Base-by-base conservation (phyloP, 1,284 basidiomycete genomes). In the Ganoderma leucocontextum region DNA sequence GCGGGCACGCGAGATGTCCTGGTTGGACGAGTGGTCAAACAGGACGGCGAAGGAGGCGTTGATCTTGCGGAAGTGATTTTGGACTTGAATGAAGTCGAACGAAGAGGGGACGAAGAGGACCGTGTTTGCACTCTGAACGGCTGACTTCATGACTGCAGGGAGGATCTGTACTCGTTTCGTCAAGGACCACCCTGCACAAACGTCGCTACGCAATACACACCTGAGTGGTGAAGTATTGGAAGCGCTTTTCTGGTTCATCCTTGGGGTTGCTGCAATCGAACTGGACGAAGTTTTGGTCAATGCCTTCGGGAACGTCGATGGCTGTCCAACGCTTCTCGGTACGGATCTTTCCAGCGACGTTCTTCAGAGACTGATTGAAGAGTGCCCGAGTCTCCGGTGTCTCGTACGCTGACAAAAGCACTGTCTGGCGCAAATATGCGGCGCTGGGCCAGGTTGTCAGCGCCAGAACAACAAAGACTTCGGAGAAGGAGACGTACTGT, bases 1-100 rank as follows among this genome's bases (percentile, higher is more conserved):
- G 60, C 98, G 87, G 0, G 97, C 97, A 2, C 96, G 90, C 1
- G 95, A 94, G 71, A 99, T 97, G 69, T 99, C 97, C 78, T 94
- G 90, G 74, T 95, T 96, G 10, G 93, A 90, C 0, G 95, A 97
- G 75, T 76, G 96, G 93, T 99, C 98, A 2, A 95, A 97, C 60
- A 99, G 89, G 15, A 95, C 89, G 1, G 93, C 83, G 76, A 94
- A 96, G 1, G 87, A 88, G 29, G 93, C 84, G n/a, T 89, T 86
- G 36, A 85, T 82, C 77, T 93, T 95, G 63, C 91, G 87, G 79
- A 99, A 91, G 78, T 95, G 85, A 73, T 96, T 95, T 66, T 95
- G 92, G 4, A 99, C 84, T 13, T 95, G 89, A 63, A 99, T 94
- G 80, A 98, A 99, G 82, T 99, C 98, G 77, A 98, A 98, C 70